Conservation (phyloP, 2,329 filamentous ascomycete genomes). For the Pyrenophora graminea region DNA sequence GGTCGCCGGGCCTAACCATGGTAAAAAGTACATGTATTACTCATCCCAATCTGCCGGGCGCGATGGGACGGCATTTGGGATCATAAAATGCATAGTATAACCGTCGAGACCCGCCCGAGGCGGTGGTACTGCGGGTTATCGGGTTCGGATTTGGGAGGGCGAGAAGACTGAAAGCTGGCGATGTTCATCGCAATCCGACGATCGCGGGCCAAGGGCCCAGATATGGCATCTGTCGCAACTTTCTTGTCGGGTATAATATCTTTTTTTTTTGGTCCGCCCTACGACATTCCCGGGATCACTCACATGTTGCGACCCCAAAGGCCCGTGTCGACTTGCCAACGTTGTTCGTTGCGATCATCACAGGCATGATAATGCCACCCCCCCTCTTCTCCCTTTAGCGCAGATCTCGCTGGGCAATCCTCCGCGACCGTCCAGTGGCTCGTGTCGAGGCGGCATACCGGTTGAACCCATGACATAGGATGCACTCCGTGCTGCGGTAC, state of each 20-base stretch:
- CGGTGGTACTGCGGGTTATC: constrained; percentile 9
- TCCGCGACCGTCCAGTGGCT: constrained; percentile 5
- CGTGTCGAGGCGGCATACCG: constrained; percentile 1
- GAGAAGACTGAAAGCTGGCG: neutral
- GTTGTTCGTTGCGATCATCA: neutral
- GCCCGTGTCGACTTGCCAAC: constrained; percentile 1
- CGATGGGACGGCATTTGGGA: neutral
- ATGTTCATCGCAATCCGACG: constrained; percentile 1
- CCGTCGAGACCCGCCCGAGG: neutral
- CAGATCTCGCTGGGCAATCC: constrained; percentile 6
- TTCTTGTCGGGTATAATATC: neutral
- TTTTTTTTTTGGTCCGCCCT: constrained; percentile 1
- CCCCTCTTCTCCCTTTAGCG: neutral
- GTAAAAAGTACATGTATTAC: neutral
- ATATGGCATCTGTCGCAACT: neutral
- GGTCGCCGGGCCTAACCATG: neutral
- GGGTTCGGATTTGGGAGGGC: constrained; percentile 1
- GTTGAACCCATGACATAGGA: constrained; percentile 6
- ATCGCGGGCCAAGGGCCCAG: neutral
- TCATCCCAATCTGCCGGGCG: constrained; percentile 5
- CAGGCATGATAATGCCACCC: constrained; percentile 9
- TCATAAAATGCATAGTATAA: neutral
- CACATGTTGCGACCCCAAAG: neutral
- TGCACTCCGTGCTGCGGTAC: constrained; percentile 1
- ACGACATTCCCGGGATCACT: neutral